These are phyloP conservation scores for Populus tomentosa DNA, from an alignment of 441 rosid genomes.

Conservation along the genomic window DNA sequence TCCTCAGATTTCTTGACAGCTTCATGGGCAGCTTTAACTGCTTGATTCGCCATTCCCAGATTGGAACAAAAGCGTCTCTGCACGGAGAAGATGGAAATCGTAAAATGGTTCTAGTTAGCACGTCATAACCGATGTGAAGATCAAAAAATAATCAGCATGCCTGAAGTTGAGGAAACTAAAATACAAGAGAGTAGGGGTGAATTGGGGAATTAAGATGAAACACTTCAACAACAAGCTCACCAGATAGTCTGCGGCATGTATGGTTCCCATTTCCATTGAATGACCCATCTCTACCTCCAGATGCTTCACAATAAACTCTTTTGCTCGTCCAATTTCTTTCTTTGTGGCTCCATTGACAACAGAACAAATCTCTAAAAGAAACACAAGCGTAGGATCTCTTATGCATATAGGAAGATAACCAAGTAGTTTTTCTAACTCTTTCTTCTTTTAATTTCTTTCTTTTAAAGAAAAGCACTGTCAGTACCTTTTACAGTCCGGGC, in stretches of 20 bases:
- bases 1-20: slow-evolving; percentile 38
- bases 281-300: slow-evolving; percentile 22
- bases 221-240: slow-evolving; percentile 5
- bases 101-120: background rate
- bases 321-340: slow-evolving; percentile 36
- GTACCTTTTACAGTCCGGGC: slow-evolving; percentile 26
- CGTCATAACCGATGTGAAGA: background rate
- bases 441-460: too few species aligned
- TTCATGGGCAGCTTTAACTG: slow-evolving; percentile 39
- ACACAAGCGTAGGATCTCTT: background rate
- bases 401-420: background rate
- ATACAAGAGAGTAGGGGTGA: background rate
- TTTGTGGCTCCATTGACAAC: slow-evolving; percentile 25
- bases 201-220: background rate
- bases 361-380: slow-evolving; percentile 21
- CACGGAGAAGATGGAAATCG: background rate
- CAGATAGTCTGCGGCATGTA: slow-evolving; percentile 60
- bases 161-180: background rate
- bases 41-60: slow-evolving; percentile 37
- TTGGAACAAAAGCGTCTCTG: slow-evolving; percentile 38
- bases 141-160: background rate
- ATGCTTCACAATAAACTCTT: slow-evolving; percentile 24
- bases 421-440: slow-evolving; percentile 1
- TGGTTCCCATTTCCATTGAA: slow-evolving; percentile 23
- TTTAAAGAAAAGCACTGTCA: slow-evolving; percentile 15